A percentile compares a stretch with the other conserved stretches of the same genome.
Conservation (phyloP, 2,329 filamentous ascomycete species). For the Paecilomyces sp. region DNA sequence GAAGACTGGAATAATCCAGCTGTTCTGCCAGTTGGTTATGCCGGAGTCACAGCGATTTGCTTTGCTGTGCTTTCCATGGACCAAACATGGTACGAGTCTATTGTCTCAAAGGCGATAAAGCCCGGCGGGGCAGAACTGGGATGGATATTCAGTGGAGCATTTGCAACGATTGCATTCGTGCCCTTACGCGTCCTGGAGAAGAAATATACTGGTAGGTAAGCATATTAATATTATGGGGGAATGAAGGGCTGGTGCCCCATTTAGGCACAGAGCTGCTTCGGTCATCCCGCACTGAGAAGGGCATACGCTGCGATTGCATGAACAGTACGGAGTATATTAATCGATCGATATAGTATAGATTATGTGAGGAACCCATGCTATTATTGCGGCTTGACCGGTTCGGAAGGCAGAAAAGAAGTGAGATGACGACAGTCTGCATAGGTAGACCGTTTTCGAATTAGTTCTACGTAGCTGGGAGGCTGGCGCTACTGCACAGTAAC, state of each 20-base stretch:
- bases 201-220: neutral
- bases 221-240: neutral
- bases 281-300: too few relatives aligned
- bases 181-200: neutral
- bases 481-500: neutral
- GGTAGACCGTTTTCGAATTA: neutral
- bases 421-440: neutral
- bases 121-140: neutral
- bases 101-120: slow-evolving; percentile 1
- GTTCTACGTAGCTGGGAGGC: neutral
- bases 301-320: too few relatives aligned
- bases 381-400: neutral
- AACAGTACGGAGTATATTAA: too few relatives aligned
- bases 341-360: neutral
- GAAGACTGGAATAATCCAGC: too few relatives aligned
- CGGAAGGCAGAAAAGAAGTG: neutral
- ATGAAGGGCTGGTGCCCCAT: too few relatives aligned
- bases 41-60: too few relatives aligned
- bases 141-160: neutral
- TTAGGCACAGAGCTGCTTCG: too few relatives aligned
- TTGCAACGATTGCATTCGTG: neutral
- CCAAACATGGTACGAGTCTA: neutral
- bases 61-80: too few relatives aligned
- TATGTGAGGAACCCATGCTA: neutral
- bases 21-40: too few relatives aligned